Conservation (phyloP, 2,329 filamentous ascomycete genomes). For the Clonostachys byssicola region DNA sequence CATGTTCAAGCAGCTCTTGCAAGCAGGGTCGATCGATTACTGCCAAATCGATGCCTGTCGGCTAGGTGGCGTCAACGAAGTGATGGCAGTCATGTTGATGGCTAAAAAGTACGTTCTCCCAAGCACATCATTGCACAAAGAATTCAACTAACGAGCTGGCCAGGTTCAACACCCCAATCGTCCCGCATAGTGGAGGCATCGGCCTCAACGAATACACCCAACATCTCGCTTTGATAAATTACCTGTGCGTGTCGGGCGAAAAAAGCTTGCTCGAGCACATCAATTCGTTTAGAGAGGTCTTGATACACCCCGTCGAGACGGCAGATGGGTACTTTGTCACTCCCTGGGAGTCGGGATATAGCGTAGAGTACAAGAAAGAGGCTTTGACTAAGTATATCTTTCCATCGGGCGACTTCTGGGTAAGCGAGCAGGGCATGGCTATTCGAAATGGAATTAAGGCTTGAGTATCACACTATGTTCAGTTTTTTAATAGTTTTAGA, state of each 20-base stretch:
- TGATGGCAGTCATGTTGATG: slow-evolving; percentile 83
- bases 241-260: slow-evolving; percentile 80
- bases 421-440: no score
- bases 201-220: slow-evolving; percentile 92
- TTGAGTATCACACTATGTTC: no score
- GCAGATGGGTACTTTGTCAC: slow-evolving; percentile 86
- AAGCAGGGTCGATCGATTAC: slow-evolving; percentile 76
- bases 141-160: no score
- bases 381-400: slow-evolving; percentile 79
- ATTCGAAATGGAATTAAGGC: no score
- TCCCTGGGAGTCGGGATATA: slow-evolving; percentile 78
- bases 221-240: slow-evolving; percentile 89
- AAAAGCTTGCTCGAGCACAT: slow-evolving; percentile 84
- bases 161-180: slow-evolving; percentile 63
- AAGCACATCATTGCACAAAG: no score
- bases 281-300: slow-evolving; percentile 91
- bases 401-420: no score
- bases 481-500: no score
- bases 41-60: slow-evolving; percentile 90
- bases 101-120: slow-evolving; percentile 79
- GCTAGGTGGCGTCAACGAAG: slow-evolving; percentile 87
- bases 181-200: slow-evolving; percentile 85
- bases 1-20: slow-evolving; percentile 88
- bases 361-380: slow-evolving; percentile 86
- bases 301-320: slow-evolving; percentile 75